A percentile compares a stretch with the other conserved stretches of the same genome.
These are phyloP conservation scores for Penicillium psychrosexuale DNA, from an alignment of 2,329 filamentous ascomycete species.

Conservation along the genomic window DNA sequence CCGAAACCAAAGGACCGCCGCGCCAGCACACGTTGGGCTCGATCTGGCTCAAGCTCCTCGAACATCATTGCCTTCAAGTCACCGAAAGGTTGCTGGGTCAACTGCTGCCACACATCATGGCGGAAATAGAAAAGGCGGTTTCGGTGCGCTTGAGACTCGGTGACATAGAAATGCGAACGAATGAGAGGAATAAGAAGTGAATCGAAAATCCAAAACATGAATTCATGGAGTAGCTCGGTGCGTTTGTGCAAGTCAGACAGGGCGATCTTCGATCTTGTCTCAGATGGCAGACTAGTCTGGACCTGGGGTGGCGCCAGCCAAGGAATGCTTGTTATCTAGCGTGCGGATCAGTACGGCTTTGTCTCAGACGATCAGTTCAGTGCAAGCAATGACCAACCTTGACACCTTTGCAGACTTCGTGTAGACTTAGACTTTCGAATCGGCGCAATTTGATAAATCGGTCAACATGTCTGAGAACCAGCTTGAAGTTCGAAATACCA, in stretches of 20 bases:
- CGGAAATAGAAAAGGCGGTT: slow-evolving; percentile 89
- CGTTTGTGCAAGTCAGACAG: slow-evolving; percentile 72
- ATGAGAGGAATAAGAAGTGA: slow-evolving; percentile 85
- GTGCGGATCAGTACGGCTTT: slow-evolving; percentile 2
- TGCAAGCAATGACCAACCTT: slow-evolving; percentile 54
- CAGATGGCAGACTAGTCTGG: slow-evolving; percentile 27
- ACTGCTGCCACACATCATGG: slow-evolving; percentile 80
- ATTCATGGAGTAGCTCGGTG: slow-evolving; percentile 73
- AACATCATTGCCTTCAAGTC: slow-evolving; percentile 70
- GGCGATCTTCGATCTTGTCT: slow-evolving; percentile 54
- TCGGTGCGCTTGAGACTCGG: slow-evolving; percentile 77
- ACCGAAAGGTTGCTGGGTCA: slow-evolving; percentile 70
- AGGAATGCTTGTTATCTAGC: slow-evolving; percentile 61
- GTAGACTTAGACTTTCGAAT: slow-evolving; percentile 76
- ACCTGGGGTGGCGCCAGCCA: slow-evolving; percentile 65
- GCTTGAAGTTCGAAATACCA: slow-evolving; percentile 57
- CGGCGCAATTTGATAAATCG: slow-evolving; percentile 72
- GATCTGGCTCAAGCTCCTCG: slow-evolving; percentile 64
- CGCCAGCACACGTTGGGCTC: slow-evolving; percentile 58
- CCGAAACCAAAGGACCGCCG: slow-evolving; percentile 70
- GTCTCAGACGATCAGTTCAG: not conserved
- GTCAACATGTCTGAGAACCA: slow-evolving; percentile 68
- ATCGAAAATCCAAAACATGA: slow-evolving; percentile 91
- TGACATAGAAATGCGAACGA: slow-evolving; percentile 87
- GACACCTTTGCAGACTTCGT: slow-evolving; percentile 71